A percentile compares a stretch with the other conserved stretches of the same genome.
phyloP scores from a whole-genome alignment of 441 rosid genomes.

The Francoa sonchifolia region DNA sequence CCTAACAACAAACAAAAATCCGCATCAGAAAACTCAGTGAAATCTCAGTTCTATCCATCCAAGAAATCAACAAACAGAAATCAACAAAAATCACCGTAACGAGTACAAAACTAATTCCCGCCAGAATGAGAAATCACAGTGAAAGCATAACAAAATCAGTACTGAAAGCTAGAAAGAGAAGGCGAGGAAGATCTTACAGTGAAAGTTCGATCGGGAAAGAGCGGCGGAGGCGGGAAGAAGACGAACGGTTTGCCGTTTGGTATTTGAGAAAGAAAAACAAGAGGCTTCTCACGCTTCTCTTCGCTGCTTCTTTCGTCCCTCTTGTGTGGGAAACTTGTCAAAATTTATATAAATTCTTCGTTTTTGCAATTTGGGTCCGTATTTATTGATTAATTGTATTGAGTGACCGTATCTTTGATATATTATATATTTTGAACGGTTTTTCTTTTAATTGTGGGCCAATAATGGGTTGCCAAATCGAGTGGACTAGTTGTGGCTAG shows the following conservation, averaged over 20 bases:
- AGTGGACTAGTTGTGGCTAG: too few species aligned
- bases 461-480: too few species aligned
- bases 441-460: too few species aligned
- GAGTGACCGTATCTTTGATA: too few species aligned
- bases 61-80: neutral
- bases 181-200: neutral
- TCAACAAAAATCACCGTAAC: neutral
- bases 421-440: too few species aligned
- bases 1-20: too few species aligned
- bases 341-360: too few species aligned
- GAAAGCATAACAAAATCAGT: neutral
- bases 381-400: too few species aligned
- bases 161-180: neutral
- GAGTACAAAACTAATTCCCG: neutral
- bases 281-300: constrained; percentile 1
- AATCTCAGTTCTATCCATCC: too few species aligned
- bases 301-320: constrained; percentile 1
- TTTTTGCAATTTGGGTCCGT: too few species aligned
- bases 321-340: neutral
- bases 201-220: neutral
- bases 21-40: too few species aligned
- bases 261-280: neutral
- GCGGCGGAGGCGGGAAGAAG: neutral
- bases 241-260: neutral
- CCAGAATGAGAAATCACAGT: neutral